Evolutionary conservation across 257 asterid genomes (phyloP), one percentile per base, ranked within the genome.

Genomic region (Datura wrightii): DNA sequence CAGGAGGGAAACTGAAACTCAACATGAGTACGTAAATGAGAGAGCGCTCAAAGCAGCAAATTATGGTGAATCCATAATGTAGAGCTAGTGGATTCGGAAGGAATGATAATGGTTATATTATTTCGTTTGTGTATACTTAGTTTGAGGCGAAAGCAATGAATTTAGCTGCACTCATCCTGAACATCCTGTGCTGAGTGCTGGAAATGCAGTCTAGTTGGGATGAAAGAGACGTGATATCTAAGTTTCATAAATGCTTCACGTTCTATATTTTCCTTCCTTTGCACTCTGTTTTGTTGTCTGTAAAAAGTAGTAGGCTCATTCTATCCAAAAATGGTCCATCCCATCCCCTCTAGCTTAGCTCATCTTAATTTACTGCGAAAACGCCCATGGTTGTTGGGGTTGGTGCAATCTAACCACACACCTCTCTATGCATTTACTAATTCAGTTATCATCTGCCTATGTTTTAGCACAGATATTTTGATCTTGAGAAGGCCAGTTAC

Each of bases 141-240:
- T 63, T 24, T 2, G 70, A 19, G 36, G 31, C 15, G 6, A 60
- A 19, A 60, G 16, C 31, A 24, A 42, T 42, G 37, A n/a, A 44
- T 44, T 41, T 1, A 2, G 10, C 46, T 2, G 54, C 9, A 6
- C 10, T 9, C 66, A 14, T 58, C 41, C 1, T 10, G 6, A 31
- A 63, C 31, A 24, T 24, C 31, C 31, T 24, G 31, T 24, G 31
- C 31, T 24, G 31, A 24, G 31, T 24, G 31, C 31, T 24, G 14
- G 56, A 16, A 52, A 85, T 36, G 50, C 24, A 52, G 85, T 36
- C 54, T 83, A 89, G 95, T 89, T 91, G 93, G 93, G 91, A 87
- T 24, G 94, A 93, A 87, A 91, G 86, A 81, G 95, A 93, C 92
- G 31, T 69, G 46, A 86, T 62, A 90, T 88, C 92, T 60, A 90